Conservation (phyloP, 306 rosid species). For the Glycyrrhiza uralensis region DNA sequence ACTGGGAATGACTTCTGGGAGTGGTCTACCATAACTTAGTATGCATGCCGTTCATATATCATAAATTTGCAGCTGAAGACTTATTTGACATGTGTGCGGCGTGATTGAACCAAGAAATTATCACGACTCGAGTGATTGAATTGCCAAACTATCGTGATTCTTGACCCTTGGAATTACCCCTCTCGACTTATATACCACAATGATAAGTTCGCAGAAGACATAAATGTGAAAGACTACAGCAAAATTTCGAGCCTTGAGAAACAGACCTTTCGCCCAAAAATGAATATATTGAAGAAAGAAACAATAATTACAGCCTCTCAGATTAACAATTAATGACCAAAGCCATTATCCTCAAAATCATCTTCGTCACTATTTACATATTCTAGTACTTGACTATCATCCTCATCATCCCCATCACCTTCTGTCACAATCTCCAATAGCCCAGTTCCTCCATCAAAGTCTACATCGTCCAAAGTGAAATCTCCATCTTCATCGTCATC, state of each 20-base stretch:
- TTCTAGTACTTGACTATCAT: slow-evolving; percentile 62
- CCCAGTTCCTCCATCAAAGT: slow-evolving; percentile 63
- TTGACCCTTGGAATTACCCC: too few species aligned
- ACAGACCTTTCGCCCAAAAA: slow-evolving; percentile 24
- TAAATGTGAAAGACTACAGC: slow-evolving; percentile 8
- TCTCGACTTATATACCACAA: slow-evolving; percentile 10
- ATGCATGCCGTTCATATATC: too few species aligned
- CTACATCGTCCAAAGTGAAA: slow-evolving; percentile 64
- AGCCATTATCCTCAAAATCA: slow-evolving; percentile 53
- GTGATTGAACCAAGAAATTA: too few species aligned
- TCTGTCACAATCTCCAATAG: slow-evolving; percentile 66
- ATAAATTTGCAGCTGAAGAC: too few species aligned
- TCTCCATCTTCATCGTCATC: slow-evolving; percentile 64
- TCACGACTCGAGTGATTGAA: too few species aligned
- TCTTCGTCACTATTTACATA: slow-evolving; percentile 74
- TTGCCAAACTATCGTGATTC: too few species aligned
- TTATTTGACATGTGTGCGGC: too few species aligned
- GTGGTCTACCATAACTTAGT: too few species aligned
- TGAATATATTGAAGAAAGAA: slow-evolving; percentile 35
- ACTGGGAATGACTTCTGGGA: too few species aligned
- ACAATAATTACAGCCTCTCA: slow-evolving; percentile 47
- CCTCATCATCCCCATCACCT: slow-evolving; percentile 76
- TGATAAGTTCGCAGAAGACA: background rate
- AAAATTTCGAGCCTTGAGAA: slow-evolving; percentile 35
- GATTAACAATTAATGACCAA: slow-evolving; percentile 53